Conservation (phyloP, 2,329 filamentous ascomycete species). For the Fusarium oxysporum region DNA sequence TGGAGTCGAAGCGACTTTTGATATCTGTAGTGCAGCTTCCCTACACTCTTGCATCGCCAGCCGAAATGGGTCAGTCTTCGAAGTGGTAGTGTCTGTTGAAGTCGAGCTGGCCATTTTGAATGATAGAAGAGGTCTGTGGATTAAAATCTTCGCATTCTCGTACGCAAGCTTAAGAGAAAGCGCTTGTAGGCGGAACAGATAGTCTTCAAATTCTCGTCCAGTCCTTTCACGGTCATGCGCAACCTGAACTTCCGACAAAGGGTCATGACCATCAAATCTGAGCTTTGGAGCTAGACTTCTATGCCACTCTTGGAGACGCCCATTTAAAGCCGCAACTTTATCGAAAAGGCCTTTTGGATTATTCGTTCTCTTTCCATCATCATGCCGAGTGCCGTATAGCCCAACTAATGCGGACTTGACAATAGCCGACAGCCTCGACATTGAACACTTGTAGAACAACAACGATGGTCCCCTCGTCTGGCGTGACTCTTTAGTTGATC, state of each 20-base stretch:
- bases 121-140: slow-evolving; percentile 40
- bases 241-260: fast-evolving
- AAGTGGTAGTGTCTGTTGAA: fast-evolving
- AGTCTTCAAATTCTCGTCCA: slow-evolving; percentile 1
- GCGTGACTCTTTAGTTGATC: background rate
- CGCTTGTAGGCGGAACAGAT: slow-evolving; percentile 48
- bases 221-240: background rate
- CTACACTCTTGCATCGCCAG: background rate
- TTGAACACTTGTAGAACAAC: slow-evolving; percentile 39
- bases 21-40: background rate
- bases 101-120: background rate
- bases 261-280: background rate
- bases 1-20: background rate
- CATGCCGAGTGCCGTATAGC: slow-evolving; percentile 17
- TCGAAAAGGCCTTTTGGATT: background rate
- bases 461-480: slow-evolving; percentile 5
- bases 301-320: slow-evolving; percentile 8
- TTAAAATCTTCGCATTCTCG: slow-evolving; percentile 49
- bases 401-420: slow-evolving; percentile 24
- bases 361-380: background rate
- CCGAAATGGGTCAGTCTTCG: background rate
- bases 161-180: slow-evolving; percentile 49
- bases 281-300: background rate
- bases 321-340: background rate
- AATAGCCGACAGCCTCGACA: slow-evolving; percentile 36